A percentile compares a stretch with the other conserved stretches of the same genome.
Conservation (phyloP, 1,139 yeast genomes). For the Saccharomyces hybrid region DNA sequence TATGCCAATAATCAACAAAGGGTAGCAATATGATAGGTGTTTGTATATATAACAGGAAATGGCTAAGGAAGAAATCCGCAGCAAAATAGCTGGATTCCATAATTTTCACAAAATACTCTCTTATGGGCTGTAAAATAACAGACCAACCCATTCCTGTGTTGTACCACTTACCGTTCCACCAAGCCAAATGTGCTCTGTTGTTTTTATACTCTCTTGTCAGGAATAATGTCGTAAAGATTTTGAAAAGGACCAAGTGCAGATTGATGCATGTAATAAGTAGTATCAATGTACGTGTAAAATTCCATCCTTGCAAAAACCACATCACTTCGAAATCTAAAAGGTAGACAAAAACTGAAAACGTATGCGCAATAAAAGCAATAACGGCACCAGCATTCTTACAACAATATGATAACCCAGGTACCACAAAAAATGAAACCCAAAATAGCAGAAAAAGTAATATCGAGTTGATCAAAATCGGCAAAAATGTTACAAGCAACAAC, state of each 20-base stretch:
- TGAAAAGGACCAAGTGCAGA: constrained; percentile 48
- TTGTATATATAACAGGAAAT: constrained; percentile 52
- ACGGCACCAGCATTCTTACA: constrained; percentile 35
- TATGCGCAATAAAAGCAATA: constrained; percentile 48
- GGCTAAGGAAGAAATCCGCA: constrained; percentile 65
- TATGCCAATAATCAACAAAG: constrained; percentile 67
- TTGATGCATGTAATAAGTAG: constrained; percentile 51
- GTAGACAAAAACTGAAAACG: constrained; percentile 45
- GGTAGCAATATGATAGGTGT: constrained; percentile 63
- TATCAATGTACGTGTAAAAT: constrained; percentile 47
- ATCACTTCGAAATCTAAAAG: constrained; percentile 51
- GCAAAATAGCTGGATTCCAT: constrained; percentile 65
- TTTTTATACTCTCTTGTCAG: constrained; percentile 55
- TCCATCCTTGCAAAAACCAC: constrained; percentile 59
- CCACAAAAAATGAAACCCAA: constrained; percentile 41
- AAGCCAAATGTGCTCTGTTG: constrained; percentile 53
- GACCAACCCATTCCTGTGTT: constrained; percentile 52
- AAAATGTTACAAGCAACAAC: constrained; percentile 41
- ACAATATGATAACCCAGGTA: constrained; percentile 39
- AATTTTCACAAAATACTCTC: constrained; percentile 63
- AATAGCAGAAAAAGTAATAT: constrained; percentile 39
- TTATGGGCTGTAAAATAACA: constrained; percentile 53
- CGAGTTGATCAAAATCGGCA: constrained; percentile 50
- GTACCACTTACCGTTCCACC: constrained; percentile 88
- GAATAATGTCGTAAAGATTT: constrained; percentile 39